These are phyloP conservation scores for Mycotypha africana DNA, from an alignment of 371 early-diverging fungal species.

Conservation along the genomic window DNA sequence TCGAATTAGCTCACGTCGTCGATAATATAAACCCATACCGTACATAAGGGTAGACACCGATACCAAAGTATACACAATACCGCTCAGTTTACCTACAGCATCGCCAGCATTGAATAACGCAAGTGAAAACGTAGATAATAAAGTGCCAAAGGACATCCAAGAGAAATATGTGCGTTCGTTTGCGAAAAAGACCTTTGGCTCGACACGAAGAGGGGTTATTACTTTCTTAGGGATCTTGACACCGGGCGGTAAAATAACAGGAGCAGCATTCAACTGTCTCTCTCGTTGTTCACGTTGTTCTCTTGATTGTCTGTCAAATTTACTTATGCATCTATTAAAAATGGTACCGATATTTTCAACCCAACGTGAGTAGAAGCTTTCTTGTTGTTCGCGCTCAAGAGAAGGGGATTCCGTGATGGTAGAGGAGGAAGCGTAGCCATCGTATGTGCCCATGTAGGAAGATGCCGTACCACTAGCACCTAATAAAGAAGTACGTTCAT, in stretches of 20 bases:
- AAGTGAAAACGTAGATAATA: conserved; percentile 72
- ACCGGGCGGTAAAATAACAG: conserved; percentile 41
- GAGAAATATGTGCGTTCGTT: conserved; percentile 99
- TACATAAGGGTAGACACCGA: conserved; percentile 84
- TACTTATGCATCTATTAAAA: too few relatives aligned
- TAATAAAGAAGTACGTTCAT: conserved; percentile 3
- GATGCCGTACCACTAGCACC: background rate
- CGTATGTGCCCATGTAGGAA: conserved; percentile 4
- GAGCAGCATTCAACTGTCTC: conserved; percentile 5
- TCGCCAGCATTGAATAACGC: conserved; percentile 87
- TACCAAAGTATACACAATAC: conserved; percentile 77
- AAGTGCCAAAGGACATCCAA: conserved; percentile 75
- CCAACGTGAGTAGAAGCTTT: background rate
- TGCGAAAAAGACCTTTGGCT: conserved; percentile 99
- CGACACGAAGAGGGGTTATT: conserved; percentile 85
- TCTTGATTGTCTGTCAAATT: too few relatives aligned
- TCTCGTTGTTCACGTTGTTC: background rate
- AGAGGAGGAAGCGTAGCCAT: too few relatives aligned
- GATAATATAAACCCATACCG: conserved; percentile 86
- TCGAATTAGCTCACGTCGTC: conserved; percentile 83
- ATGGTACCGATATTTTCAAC: background rate
- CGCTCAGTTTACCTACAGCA: conserved; percentile 66
- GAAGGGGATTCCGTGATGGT: too few relatives aligned
- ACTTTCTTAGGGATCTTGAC: conserved; percentile 58
- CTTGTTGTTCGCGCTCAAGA: background rate